Evolutionary conservation across 2,329 filamentous ascomycete genomes (phyloP).

Genomic region (Passalora sequoiae): DNA sequence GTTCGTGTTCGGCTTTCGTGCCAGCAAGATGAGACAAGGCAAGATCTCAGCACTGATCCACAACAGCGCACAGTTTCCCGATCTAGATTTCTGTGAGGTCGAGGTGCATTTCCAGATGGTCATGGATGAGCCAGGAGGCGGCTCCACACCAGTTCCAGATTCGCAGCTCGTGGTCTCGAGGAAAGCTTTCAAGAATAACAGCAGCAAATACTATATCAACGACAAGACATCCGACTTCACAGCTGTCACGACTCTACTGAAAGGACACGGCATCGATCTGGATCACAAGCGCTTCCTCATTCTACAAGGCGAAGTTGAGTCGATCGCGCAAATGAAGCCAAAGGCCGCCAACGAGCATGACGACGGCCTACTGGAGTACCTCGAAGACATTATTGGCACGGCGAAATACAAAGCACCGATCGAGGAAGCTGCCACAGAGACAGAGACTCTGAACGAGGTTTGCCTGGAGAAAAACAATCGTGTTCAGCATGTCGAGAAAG

Average conservation of each 20-base stretch:
- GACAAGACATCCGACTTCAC: conserved; percentile 86
- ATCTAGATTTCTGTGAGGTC: conserved; percentile 88
- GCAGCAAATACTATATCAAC: conserved; percentile 97
- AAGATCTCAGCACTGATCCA: conserved; percentile 98
- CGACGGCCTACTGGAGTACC: conserved; percentile 89
- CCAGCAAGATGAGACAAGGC: conserved; percentile 98
- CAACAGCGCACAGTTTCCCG: conserved; percentile 81
- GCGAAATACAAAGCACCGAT: conserved; percentile 98
- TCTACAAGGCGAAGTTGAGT: conserved; percentile 94
- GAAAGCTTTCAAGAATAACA: conserved; percentile 94
- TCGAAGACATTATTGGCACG: conserved; percentile 97
- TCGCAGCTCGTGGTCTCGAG: conserved; percentile 84
- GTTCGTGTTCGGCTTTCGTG: conserved; percentile 98
- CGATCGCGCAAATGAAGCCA: conserved; percentile 97
- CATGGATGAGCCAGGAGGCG: conserved; percentile 74
- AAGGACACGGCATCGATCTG: conserved; percentile 83
- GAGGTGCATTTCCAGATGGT: conserved; percentile 96
- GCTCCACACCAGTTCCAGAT: conserved; percentile 70
- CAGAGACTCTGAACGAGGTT: conserved; percentile 88
- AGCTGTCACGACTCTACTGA: conserved; percentile 77
- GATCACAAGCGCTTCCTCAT: conserved; percentile 98
- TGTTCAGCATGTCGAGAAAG: conserved; percentile 96
- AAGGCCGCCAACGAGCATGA: conserved; percentile 95
- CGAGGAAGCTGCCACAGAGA: conserved; percentile 84
- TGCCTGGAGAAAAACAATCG: conserved; percentile 92